These are phyloP conservation scores for Kuraishia molischiana DNA, from an alignment of 805 yeast species.

Conservation along the genomic window DNA sequence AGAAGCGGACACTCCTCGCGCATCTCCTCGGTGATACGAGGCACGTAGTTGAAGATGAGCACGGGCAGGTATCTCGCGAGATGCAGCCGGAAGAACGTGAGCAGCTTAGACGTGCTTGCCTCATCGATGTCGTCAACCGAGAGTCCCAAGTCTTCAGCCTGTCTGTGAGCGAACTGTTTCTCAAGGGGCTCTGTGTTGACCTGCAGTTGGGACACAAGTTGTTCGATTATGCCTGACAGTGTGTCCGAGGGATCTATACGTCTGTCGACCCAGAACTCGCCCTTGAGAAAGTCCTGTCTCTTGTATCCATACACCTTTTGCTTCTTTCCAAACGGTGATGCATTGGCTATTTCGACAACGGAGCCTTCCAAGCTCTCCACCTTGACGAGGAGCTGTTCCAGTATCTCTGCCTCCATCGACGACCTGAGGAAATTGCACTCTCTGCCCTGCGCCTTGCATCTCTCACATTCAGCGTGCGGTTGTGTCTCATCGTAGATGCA, in stretches of 20 bases:
- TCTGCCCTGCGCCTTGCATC: not conserved
- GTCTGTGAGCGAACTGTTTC: not conserved
- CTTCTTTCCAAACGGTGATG: not conserved
- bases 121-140: not conserved
- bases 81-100: not conserved
- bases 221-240: not conserved
- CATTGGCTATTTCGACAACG: not conserved
- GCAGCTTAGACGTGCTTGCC: not conserved
- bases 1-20: not conserved
- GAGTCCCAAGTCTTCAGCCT: not conserved
- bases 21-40: not conserved
- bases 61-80: not conserved
- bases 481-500: slow-evolving; percentile 33
- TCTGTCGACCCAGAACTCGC: not conserved
- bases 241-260: not conserved
- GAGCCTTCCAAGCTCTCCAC: not conserved
- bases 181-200: not conserved
- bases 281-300: not conserved
- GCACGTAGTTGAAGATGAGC: not conserved
- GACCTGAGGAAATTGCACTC: not conserved
- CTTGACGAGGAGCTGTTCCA: not conserved
- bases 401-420: not conserved
- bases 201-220: not conserved
- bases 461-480: not conserved
- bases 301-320: not conserved